Conservation (phyloP, 1,139 yeast species). For the Nakaseomyces kungkrabaensis region DNA sequence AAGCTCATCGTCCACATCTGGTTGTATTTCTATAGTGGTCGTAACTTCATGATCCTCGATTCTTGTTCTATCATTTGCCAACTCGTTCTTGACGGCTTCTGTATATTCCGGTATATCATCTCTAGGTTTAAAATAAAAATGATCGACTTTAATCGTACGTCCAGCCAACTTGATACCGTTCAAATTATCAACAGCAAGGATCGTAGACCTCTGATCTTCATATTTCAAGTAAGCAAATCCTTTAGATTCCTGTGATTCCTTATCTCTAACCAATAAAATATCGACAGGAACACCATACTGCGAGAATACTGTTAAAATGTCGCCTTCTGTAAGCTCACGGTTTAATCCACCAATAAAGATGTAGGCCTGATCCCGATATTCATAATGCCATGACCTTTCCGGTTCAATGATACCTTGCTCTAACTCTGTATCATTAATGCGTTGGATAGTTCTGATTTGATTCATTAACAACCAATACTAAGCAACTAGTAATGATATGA, state of each 20-base stretch:
- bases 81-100: slow-evolving; percentile 19
- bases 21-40: neutral
- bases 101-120: slow-evolving; percentile 39
- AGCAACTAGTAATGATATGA: neutral
- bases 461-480: slow-evolving; percentile 12
- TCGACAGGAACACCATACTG: slow-evolving; percentile 87
- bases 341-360: slow-evolving; percentile 67
- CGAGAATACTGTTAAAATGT: slow-evolving; percentile 67
- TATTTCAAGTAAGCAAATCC: slow-evolving; percentile 82
- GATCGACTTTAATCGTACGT: slow-evolving; percentile 59
- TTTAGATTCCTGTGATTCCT: slow-evolving; percentile 53
- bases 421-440: slow-evolving; percentile 60
- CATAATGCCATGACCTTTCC: slow-evolving; percentile 81
- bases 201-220: slow-evolving; percentile 70
- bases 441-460: slow-evolving; percentile 39
- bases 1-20: neutral
- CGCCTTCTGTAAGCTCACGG: slow-evolving; percentile 56
- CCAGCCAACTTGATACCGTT: slow-evolving; percentile 62
- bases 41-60: neutral
- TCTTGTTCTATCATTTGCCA: slow-evolving; percentile 16
- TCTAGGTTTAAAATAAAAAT: slow-evolving; percentile 50
- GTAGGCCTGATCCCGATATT: slow-evolving; percentile 62
- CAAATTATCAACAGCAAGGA: slow-evolving; percentile 81
- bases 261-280: slow-evolving; percentile 60
- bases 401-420: slow-evolving; percentile 43